Conservation (phyloP, 352 stramenopile species). For the Pythium angustatum region DNA sequence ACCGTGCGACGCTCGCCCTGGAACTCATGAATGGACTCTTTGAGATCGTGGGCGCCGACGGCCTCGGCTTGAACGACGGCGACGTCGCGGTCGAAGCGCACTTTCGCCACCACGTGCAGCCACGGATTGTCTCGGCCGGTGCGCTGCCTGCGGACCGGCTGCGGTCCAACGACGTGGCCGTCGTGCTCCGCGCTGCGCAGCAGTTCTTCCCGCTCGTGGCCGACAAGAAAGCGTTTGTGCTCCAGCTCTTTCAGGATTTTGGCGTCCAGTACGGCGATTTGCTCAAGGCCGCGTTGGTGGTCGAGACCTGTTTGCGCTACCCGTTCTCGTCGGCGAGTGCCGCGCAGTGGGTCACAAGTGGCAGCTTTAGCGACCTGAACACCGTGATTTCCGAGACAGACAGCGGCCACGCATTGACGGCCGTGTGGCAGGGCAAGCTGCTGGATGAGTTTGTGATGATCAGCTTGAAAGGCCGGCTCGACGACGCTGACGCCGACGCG, state of each 20-base stretch:
- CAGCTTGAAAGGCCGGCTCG: conserved; percentile 69
- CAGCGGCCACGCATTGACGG: conserved; percentile 33
- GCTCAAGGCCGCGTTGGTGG: conserved; percentile 51
- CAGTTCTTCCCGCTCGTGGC: conserved; percentile 52
- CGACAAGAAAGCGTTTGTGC: conserved; percentile 70
- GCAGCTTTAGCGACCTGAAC: conserved; percentile 37
- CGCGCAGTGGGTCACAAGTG: conserved; percentile 54
- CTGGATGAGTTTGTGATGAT: conserved; percentile 82
- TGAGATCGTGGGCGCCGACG: conserved; percentile 29
- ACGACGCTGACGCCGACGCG: conserved; percentile 53
- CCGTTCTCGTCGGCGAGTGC: conserved; percentile 39
- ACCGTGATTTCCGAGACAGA: not conserved
- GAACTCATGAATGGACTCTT: conserved; percentile 51
- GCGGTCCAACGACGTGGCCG: not conserved
- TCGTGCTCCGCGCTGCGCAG: conserved; percentile 40
- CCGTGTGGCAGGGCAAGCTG: conserved; percentile 75
- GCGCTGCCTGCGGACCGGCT: not conserved
- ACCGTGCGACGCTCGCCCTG: conserved; percentile 28
- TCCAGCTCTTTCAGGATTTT: conserved; percentile 71
- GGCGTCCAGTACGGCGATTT: conserved; percentile 71
- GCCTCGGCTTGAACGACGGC: conserved; percentile 2
- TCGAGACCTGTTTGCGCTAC: conserved; percentile 62
- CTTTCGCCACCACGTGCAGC: conserved; percentile 50
- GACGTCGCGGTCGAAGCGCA: conserved; percentile 26
- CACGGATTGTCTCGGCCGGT: conserved; percentile 37